Percentiles rank a stretch among this genome's conserved stretches.
These are phyloP conservation scores for Citrus inodora DNA, from an alignment of 345 rosid genomes.

Conservation along the genomic window DNA sequence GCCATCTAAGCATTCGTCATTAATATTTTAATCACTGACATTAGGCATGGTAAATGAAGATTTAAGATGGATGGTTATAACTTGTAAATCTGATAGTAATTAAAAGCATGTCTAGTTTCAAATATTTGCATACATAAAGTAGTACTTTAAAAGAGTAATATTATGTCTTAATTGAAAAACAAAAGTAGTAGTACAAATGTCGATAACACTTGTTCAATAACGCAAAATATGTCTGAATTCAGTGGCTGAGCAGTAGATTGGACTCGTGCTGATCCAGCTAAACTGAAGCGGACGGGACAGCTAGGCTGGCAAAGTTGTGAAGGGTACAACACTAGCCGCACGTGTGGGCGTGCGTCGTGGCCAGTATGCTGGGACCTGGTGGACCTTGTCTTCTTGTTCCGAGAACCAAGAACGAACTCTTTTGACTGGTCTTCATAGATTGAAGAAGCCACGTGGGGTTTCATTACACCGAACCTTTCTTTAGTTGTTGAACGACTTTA, in stretches of 20 bases:
- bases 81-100: too few species aligned
- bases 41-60: too few species aligned
- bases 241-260: constrained; percentile 15
- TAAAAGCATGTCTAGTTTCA: too few species aligned
- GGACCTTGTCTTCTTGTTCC: neutral
- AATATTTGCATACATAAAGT: too few species aligned
- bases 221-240: neutral
- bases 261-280: constrained; percentile 49
- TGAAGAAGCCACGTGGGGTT: constrained; percentile 19
- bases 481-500: neutral
- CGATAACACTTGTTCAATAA: too few species aligned
- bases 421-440: neutral
- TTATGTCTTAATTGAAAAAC: too few species aligned
- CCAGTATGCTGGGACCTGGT: neutral
- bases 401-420: neutral
- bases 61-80: too few species aligned
- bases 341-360: constrained; percentile 14
- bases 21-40: too few species aligned
- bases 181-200: too few species aligned
- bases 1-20: neutral
- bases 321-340: constrained; percentile 1
- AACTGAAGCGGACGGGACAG: constrained; percentile 32
- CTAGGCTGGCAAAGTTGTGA: constrained; percentile 17
- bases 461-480: neutral
- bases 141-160: too few species aligned